Evolutionary conservation across 768 basidiomycete species (phyloP).

Genomic region (Termitomyces eurrhizus): DNA sequence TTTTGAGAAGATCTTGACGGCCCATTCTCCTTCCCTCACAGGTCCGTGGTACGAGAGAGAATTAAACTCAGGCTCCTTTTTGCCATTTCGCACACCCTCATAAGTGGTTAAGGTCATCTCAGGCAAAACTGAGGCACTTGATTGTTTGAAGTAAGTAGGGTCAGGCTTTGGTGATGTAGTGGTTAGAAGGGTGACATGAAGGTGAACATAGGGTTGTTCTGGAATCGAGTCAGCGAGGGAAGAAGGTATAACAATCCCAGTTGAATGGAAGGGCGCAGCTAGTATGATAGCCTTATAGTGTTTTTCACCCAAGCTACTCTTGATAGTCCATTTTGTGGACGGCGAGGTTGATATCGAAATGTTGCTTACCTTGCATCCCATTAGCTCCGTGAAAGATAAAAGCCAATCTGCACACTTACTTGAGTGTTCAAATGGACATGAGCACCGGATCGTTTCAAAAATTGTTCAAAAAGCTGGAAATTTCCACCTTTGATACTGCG

Average conservation of each 20-base stretch:
- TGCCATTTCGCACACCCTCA: conserved; percentile 51
- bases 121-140: conserved; percentile 43
- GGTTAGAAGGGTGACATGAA: conserved; percentile 88
- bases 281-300: conserved; percentile 77
- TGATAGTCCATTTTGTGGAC: conserved; percentile 50
- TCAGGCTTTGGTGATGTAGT: conserved; percentile 63
- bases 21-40: conserved; percentile 55
- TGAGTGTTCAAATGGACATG: conserved; percentile 66
- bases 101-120: conserved; percentile 70
- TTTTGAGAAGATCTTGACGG: conserved; percentile 87
- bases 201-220: conserved; percentile 70
- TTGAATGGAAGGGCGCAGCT: conserved; percentile 80
- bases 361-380: conserved; percentile 41
- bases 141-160: conserved; percentile 66
- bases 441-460: conserved; percentile 68
- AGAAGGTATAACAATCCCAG: conserved; percentile 50
- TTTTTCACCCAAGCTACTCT: conserved; percentile 39
- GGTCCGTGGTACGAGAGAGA: conserved; percentile 78
- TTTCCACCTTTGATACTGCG: conserved; percentile 74
- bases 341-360: conserved; percentile 42
- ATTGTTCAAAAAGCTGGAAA: conserved; percentile 78
- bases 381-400: neutral
- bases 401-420: conserved; percentile 32
- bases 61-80: conserved; percentile 75
- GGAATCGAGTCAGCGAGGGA: conserved; percentile 53